A percentile compares a stretch with the other conserved stretches of the same genome.
phyloP scores from a whole-genome alignment of 2,329 filamentous ascomycete genomes.

The Intubia oerlemansii region DNA sequence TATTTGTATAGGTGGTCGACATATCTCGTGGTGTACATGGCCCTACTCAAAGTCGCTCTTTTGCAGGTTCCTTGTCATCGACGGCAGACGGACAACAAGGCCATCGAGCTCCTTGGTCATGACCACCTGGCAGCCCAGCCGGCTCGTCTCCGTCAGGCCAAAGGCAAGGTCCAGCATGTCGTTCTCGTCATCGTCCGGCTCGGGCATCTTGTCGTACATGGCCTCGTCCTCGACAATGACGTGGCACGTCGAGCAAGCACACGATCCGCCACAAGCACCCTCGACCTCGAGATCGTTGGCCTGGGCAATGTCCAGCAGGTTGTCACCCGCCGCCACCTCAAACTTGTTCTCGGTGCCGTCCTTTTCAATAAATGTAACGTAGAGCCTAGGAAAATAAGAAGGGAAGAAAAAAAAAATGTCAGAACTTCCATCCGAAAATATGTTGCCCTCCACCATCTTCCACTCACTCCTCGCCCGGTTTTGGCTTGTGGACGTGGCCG shows the following conservation, averaged over 20 bases:
- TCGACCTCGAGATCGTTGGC: constrained; percentile 96
- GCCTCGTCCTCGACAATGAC: constrained; percentile 59
- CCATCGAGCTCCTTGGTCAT: constrained; percentile 88
- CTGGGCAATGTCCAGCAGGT: constrained; percentile 86
- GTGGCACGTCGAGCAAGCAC: constrained; percentile 84
- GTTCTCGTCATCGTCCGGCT: constrained; percentile 63
- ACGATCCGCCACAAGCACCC: constrained; percentile 86
- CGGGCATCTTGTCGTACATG: constrained; percentile 57
- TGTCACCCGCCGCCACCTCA: constrained; percentile 68
- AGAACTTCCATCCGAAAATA: too few species aligned
- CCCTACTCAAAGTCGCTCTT: constrained; percentile 65
- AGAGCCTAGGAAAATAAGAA: constrained; percentile 33
- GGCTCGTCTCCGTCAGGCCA: constrained; percentile 64
- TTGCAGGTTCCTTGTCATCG: constrained; percentile 91
- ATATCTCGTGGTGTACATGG: too few species aligned
- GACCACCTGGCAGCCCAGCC: constrained; percentile 73
- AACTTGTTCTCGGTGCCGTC: constrained; percentile 57
- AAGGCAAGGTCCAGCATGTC: constrained; percentile 86
- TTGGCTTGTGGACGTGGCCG: constrained; percentile 65
- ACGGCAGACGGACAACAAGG: constrained; percentile 62
- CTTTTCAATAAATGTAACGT: constrained; percentile 87
- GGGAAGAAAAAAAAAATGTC: not conserved
- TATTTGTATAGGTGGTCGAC: too few species aligned
- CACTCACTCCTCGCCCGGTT: constrained; percentile 73
- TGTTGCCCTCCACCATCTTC: too few species aligned